Evolutionary conservation across 208 protist genomes (phyloP).

Genomic region (Polymyxa betae): DNA sequence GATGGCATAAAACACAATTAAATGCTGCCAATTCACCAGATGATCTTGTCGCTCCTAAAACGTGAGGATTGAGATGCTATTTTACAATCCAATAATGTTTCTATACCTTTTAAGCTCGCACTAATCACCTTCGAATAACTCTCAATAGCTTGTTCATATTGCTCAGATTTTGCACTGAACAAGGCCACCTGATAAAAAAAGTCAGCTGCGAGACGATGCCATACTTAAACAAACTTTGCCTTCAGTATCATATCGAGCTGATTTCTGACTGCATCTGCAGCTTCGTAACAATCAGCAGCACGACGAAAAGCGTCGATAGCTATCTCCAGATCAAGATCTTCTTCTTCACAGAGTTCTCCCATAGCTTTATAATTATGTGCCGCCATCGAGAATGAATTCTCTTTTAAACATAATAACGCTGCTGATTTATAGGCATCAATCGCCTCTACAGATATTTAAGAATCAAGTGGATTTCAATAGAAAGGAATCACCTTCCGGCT

Average conservation of each 20-base stretch:
- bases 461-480: neutral
- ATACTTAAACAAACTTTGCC: no score
- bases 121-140: neutral
- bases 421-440: neutral
- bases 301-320: neutral
- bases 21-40: neutral
- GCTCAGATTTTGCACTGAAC: neutral
- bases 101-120: neutral
- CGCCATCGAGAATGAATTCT: conserved; percentile 18
- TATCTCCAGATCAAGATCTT: neutral
- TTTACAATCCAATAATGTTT: neutral
- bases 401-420: neutral
- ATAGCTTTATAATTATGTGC: neutral
- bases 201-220: no score
- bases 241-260: neutral
- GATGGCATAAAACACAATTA: conserved; percentile 4
- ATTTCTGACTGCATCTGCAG: neutral
- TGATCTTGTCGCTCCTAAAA: neutral
- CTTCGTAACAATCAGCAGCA: neutral
- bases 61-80: neutral
- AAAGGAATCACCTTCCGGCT: neutral
- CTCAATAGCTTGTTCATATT: neutral
- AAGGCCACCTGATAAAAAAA: no score
- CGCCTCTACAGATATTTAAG: neutral
- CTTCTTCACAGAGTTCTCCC: neutral